Percentiles rank a stretch among this genome's conserved stretches.
phyloP scores from a whole-genome alignment of 225 moss, liverwort and hornwort genomes.

The Sphagnum tenellum region DNA sequence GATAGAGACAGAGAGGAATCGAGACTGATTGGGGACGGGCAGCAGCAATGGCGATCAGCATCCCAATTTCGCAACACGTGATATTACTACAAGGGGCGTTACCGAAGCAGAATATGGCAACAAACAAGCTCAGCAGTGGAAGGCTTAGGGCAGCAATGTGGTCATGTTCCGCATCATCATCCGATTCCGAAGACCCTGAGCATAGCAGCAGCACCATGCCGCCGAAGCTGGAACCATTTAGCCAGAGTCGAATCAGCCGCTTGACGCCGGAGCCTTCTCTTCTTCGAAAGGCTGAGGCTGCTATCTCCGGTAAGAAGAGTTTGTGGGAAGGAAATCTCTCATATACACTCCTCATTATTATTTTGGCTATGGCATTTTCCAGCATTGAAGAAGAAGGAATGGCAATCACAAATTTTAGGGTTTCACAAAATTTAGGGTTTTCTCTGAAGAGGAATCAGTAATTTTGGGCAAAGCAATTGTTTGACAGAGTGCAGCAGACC shows the following conservation, averaged over 20 bases:
- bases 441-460: no score
- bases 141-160: conserved; percentile 10
- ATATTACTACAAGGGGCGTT: conserved; percentile 8
- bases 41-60: conserved; percentile 12
- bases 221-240: conserved; percentile 28
- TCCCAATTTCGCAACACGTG: conserved; percentile 13
- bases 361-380: no score
- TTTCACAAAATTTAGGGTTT: no score
- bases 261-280: conserved; percentile 40
- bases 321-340: no score
- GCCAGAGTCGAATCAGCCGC: conserved; percentile 38
- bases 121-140: neutral
- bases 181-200: conserved; percentile 15
- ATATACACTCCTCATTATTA: no score
- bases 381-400: no score
- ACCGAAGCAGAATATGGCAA: conserved; percentile 5
- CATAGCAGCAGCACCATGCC: conserved; percentile 3
- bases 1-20: no score
- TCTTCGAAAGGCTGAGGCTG: conserved; percentile 37
- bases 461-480: no score
- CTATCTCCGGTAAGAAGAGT: conserved; percentile 20
- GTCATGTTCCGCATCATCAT: conserved; percentile 1
- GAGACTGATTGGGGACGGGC: neutral
- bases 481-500: no score
- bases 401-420: no score